Evolutionary conservation across 208 protist species (phyloP), one percentile per base, ranked within the genome.

Genomic region (Wallacemonas collosoma): DNA sequence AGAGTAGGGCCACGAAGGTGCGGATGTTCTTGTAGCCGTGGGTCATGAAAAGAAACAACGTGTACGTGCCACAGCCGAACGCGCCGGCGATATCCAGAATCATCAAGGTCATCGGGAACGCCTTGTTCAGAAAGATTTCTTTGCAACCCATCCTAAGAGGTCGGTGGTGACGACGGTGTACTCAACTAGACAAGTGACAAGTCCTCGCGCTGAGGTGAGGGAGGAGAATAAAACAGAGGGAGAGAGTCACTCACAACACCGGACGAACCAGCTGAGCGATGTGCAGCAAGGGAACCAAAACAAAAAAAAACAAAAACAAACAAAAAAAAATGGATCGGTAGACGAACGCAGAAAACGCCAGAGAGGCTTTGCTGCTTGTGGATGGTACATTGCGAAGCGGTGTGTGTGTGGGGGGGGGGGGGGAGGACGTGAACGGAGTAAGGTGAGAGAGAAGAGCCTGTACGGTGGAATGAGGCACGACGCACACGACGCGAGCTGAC

Each of bases 1-100:
- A 95, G 2, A 89, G 53, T 15, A 82, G 73, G 4, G 79, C 85
- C 8, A 84, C 75, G 45, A 77, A 81, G 41, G 70, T 75, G 66
- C 85, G 83, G 15, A 87, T 69, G 44, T 40, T 54, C 11, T 70
- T 48, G 39, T 67, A 83, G 1, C 44, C 1, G 61, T 81, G 57
- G 36, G 38, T 63, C 43, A 91, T 89, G 50, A 95, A 76, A 17
- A 84, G 58, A 43, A 68, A 93, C 62, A 90, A 63, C 36, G 80
- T 51, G 63, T 89, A 90, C 56, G 64, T 85, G 44, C 89, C 89
- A 17, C 79, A 82, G 7, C 60, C 85, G 62, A 89, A 87, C 62
- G 83, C 74, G 14, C 82, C 85, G 26, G 87, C 26, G 5, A 94
- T 64, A 40, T 75, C 77, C 40, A 92, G 63, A 1, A 91, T 62